Percentiles rank a stretch among this genome's conserved stretches.
Evolutionary conservation across 129 eudicot genomes (phyloP).

Genomic region (Flaveria bidentis): DNA sequence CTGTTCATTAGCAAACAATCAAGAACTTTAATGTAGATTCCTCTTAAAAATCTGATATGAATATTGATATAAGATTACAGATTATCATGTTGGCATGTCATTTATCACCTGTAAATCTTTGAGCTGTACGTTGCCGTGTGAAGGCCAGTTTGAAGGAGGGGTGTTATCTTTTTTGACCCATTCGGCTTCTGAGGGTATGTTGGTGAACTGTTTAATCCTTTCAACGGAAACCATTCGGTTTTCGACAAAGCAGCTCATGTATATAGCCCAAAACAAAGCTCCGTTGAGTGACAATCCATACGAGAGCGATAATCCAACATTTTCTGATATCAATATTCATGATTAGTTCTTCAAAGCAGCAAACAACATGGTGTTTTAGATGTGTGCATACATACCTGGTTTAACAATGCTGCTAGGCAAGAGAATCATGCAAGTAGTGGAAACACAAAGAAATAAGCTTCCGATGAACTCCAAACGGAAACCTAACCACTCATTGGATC

Average conservation of each 20-base stretch:
- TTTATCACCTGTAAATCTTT: constrained; percentile 61
- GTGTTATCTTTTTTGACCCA: constrained; percentile 52
- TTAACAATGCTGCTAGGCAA: constrained; percentile 80
- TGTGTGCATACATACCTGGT: constrained; percentile 54
- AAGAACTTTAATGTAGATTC: not conserved
- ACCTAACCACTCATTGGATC: constrained; percentile 79
- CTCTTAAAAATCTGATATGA: not conserved
- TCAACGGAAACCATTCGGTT: constrained; percentile 88
- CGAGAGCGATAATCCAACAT: constrained; percentile 77
- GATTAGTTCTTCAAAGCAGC: not conserved
- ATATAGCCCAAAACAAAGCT: constrained; percentile 50
- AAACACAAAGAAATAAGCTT: constrained; percentile 68
- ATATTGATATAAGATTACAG: not conserved
- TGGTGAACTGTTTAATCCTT: constrained; percentile 75
- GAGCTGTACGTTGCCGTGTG: constrained; percentile 65
- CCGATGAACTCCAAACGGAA: constrained; percentile 83
- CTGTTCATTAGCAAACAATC: constrained; percentile 37
- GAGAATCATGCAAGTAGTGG: constrained; percentile 68
- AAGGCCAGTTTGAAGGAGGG: constrained; percentile 78
- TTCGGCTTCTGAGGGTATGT: constrained; percentile 77
- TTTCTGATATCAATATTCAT: constrained; percentile 43
- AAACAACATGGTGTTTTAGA: not conserved
- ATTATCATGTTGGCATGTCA: not conserved
- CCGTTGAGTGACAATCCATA: constrained; percentile 77
- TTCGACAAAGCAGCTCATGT: constrained; percentile 64